These are phyloP conservation scores for Ogataea pini DNA, from an alignment of 805 yeast genomes.

Conservation along the genomic window DNA sequence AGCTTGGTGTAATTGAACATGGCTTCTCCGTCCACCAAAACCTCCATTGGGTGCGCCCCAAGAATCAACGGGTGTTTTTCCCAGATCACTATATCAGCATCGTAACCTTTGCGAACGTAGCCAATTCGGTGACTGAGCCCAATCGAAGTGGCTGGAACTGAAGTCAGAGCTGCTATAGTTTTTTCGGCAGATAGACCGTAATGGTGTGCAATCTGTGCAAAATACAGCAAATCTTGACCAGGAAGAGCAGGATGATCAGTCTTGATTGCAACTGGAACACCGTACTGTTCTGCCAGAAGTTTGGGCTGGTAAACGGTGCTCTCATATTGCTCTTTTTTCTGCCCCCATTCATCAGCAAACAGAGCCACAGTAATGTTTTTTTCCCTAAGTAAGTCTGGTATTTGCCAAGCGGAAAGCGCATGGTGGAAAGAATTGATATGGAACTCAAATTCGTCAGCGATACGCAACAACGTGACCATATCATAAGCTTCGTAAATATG, in stretches of 20 bases:
- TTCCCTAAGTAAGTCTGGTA: neutral
- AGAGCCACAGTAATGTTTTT: neutral
- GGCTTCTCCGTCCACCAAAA: neutral
- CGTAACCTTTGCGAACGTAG: neutral
- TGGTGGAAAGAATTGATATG: neutral
- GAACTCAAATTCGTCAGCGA: neutral
- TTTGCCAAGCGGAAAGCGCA: neutral
- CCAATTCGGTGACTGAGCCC: neutral
- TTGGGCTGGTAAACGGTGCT: neutral
- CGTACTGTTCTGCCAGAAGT: neutral
- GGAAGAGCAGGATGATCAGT: neutral
- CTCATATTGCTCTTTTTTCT: neutral
- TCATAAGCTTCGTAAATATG: neutral
- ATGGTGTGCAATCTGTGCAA: neutral
- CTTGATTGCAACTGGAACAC: neutral
- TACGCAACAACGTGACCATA: neutral
- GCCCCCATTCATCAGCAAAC: slow-evolving; percentile 1
- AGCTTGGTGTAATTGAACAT: neutral
- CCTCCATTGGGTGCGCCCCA: neutral
- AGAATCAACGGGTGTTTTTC: neutral
- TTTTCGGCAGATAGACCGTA: neutral
- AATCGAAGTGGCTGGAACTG: neutral
- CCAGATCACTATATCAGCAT: neutral
- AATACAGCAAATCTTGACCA: neutral
- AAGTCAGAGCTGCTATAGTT: neutral